phyloP scores from a whole-genome alignment of 176 grass and related monocot species.

The Miscanthus lutarioriparius region DNA sequence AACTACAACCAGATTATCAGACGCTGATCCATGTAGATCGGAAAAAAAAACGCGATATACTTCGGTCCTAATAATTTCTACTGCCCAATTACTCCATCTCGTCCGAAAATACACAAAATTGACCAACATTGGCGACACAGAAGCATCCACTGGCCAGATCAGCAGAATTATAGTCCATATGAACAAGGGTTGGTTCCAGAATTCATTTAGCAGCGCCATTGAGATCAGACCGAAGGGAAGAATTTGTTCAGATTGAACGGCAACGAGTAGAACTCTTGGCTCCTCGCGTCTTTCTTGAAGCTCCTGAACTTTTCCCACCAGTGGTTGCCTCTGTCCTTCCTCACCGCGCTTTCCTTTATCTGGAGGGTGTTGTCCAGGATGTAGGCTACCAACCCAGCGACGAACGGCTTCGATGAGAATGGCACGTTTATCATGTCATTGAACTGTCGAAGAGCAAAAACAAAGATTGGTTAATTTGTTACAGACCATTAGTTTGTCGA shows the following conservation, averaged over 20 bases:
- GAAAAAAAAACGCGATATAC: background rate
- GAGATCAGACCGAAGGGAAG: constrained; percentile 60
- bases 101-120: constrained; percentile 42
- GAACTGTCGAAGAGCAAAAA: constrained; percentile 48
- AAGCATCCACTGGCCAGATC: constrained; percentile 8
- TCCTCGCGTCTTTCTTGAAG: constrained; percentile 70
- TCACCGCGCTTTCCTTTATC: constrained; percentile 30
- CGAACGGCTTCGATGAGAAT: constrained; percentile 88
- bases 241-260: constrained; percentile 88
- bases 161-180: constrained; percentile 27
- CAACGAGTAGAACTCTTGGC: constrained; percentile 80
- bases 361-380: constrained; percentile 82
- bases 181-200: constrained; percentile 6
- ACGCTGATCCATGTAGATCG: background rate
- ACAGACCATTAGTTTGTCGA: background rate
- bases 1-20: background rate
- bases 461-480: background rate
- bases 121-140: background rate
- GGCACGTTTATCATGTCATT: constrained; percentile 93
- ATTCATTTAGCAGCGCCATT: background rate
- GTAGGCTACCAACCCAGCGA: constrained; percentile 70
- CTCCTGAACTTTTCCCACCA: constrained; percentile 87
- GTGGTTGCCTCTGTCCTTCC: constrained; percentile 81
- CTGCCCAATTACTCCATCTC: constrained; percentile 12
- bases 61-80: background rate